A percentile compares a stretch with the other conserved stretches of the same genome.
These are phyloP conservation scores for Soucietia sequanensis DNA, from an alignment of 805 yeast genomes.

Conservation along the genomic window DNA sequence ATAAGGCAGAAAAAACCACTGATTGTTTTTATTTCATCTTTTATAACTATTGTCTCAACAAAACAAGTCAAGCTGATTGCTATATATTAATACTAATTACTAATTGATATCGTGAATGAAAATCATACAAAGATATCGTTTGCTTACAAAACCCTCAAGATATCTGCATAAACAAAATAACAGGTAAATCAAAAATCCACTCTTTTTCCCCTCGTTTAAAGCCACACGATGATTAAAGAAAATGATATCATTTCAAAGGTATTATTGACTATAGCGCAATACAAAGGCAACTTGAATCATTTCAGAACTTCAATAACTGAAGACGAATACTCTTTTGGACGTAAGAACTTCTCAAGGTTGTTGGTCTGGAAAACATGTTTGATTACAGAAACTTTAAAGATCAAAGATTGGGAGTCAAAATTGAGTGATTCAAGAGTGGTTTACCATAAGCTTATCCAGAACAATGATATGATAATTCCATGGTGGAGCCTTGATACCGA, in stretches of 20 bases:
- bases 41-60: no score
- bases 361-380: conserved; percentile 39
- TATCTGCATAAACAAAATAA: no score
- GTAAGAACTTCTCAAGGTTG: conserved; percentile 25
- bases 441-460: conserved; percentile 29
- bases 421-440: conserved; percentile 31
- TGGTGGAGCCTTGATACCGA: conserved; percentile 36
- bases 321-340: conserved; percentile 25
- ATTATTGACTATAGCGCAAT: conserved; percentile 35
- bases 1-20: no score
- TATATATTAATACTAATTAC: no score
- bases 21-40: no score
- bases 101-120: no score
- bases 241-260: conserved; percentile 37
- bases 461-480: conserved; percentile 33
- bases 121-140: no score
- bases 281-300: conserved; percentile 25
- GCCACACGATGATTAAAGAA: conserved; percentile 24
- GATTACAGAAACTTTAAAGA: conserved; percentile 35
- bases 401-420: conserved; percentile 30
- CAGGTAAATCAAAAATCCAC: no score
- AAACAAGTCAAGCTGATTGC: no score
- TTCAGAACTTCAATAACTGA: conserved; percentile 27
- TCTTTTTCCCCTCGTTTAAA: no score
- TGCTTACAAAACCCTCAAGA: no score